Evolutionary conservation across 805 yeast species (phyloP).

Genomic region (Metschnikowia peoriensis): DNA sequence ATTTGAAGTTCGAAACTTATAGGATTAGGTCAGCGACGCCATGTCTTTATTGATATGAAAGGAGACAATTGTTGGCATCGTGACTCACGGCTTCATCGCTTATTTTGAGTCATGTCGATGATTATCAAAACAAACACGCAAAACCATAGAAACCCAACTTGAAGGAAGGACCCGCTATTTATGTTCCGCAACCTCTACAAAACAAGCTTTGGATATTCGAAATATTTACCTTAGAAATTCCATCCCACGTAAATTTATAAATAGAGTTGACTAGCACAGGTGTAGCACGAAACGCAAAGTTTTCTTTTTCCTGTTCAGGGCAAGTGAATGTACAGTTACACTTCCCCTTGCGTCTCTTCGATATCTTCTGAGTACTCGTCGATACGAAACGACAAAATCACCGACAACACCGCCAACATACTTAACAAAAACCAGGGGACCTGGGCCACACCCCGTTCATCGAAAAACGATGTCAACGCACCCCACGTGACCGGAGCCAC

Average conservation of each 20-base stretch:
- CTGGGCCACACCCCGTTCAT: constrained; percentile 24
- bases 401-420: constrained; percentile 18
- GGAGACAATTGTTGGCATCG: no score
- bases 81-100: no score
- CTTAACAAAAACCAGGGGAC: constrained; percentile 34
- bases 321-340: neutral
- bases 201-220: no score
- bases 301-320: neutral
- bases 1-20: neutral
- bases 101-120: no score
- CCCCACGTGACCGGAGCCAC: constrained; percentile 61
- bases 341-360: neutral
- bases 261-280: neutral
- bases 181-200: no score
- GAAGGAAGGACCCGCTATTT: neutral
- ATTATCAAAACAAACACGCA: neutral
- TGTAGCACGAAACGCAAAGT: no score
- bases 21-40: no score
- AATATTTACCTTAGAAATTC: neutral
- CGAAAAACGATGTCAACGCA: constrained; percentile 31
- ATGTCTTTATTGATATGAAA: no score
- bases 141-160: no score
- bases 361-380: constrained; percentile 17
- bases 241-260: no score
- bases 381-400: constrained; percentile 11